Base-by-base conservation (phyloP, 306 rosid genomes). In the Citrullus colocynthis region DNA sequence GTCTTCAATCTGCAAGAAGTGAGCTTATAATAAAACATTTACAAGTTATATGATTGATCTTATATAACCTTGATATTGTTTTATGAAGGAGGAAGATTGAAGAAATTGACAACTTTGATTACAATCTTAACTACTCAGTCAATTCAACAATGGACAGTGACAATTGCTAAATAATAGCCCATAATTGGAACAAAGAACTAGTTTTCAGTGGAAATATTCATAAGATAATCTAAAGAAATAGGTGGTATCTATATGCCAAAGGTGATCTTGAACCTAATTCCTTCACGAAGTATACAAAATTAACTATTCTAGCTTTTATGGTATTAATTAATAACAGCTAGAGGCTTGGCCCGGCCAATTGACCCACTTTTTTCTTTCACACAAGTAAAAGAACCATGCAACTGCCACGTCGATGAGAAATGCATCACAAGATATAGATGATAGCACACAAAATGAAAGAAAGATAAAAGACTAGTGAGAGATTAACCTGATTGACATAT, bases 1-100 rank as follows among this genome's bases (percentile, higher is more conserved):
- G 78, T 92, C 92, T 85, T 84, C 86, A 80, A 92, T 90, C 97
- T 95, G 98, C 86, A 88, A 37, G 44, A 62, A 49, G 18, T 62
- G 10, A 36, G 39, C 34, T 75, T 16, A 48, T 3, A 21, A 48
- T 71, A 48, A 71, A 57, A 12, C n/a, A 70, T 70, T 10, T 12
- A 28, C 59, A 24, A 71, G 24, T 59, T 48, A 20, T 58, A 71
- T 9, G 13, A 24, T 60, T 24, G 41, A 13, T 48, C 66, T 28
- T 61, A 55, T 41, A 13, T 28, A 30, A 28, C 20, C 44, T 62
- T 34, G 69, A 62, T 30, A 16, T 64, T 34, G 20, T 64, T 64
- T 36, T 64, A 64, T 36, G 72, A 15, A 28, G 14, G 6, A 21
- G 72, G 13, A 36, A 64, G 49, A 36, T 34, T 64, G 72, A 64